These are phyloP conservation scores for Psilocybe cyanescens DNA, from an alignment of 768 basidiomycete species.

Conservation along the genomic window DNA sequence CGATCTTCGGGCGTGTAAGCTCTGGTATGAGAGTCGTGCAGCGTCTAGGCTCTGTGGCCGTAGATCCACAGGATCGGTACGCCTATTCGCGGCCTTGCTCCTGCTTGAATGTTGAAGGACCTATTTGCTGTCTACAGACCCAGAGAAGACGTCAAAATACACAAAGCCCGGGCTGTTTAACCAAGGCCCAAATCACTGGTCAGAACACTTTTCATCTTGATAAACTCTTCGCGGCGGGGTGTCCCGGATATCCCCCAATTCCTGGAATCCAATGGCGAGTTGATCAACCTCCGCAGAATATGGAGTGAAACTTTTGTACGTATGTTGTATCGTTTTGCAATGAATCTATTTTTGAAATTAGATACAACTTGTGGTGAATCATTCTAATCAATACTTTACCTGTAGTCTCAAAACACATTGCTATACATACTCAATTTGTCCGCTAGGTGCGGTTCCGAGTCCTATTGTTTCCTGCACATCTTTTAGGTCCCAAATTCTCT, in stretches of 20 bases:
- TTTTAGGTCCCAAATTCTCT: background rate
- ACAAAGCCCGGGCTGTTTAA: constrained; percentile 63
- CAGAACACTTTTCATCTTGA: background rate
- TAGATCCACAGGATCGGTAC: constrained; percentile 86
- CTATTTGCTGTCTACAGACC: constrained; percentile 40
- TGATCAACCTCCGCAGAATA: background rate
- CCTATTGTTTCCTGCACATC: background rate
- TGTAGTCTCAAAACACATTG: constrained; percentile 22
- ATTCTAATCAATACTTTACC: constrained; percentile 4
- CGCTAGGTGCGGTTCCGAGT: constrained; percentile 22
- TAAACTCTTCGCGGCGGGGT: background rate
- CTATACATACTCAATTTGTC: constrained; percentile 4
- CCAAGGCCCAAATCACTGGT: background rate
- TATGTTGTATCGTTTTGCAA: constrained; percentile 9
- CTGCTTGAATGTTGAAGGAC: background rate
- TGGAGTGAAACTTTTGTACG: constrained; percentile 6
- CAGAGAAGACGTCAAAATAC: constrained; percentile 86
- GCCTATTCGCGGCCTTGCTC: constrained; percentile 28
- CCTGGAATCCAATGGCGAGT: background rate
- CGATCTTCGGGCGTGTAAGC: constrained; percentile 89
- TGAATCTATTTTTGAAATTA: constrained; percentile 19
- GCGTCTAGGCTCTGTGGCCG: constrained; percentile 86
- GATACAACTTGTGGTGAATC: constrained; percentile 12
- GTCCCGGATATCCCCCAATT: background rate
- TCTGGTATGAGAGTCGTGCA: constrained; percentile 93